These are phyloP conservation scores for Nicotiana obtusifolia DNA, from an alignment of 257 asterid genomes.

Conservation along the genomic window DNA sequence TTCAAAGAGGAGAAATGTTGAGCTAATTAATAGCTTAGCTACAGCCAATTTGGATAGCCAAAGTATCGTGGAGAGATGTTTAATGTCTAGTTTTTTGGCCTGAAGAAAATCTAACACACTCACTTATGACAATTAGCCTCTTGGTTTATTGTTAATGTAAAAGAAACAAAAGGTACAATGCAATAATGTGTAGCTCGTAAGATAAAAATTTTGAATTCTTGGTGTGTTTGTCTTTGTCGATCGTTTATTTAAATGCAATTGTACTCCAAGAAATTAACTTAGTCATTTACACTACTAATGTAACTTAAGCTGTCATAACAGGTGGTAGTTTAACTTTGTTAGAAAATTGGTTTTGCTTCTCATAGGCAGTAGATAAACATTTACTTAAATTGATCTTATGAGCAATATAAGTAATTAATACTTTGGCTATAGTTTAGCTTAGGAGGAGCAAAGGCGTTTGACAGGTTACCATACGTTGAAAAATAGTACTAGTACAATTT, in stretches of 20 bases:
- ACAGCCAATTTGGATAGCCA: neutral
- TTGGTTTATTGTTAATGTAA: neutral
- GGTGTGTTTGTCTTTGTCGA: neutral
- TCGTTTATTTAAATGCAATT: neutral
- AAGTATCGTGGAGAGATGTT: neutral
- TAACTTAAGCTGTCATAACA: too few relatives aligned
- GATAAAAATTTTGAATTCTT: neutral
- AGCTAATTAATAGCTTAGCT: neutral
- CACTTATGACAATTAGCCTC: too few relatives aligned
- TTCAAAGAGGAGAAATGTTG: constrained; percentile 1
- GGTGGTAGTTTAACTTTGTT: neutral
- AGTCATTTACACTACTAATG: neutral
- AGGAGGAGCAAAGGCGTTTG: too few relatives aligned
- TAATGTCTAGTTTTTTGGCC: neutral
- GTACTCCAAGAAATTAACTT: neutral
- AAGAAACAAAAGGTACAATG: too few relatives aligned
- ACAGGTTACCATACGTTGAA: too few relatives aligned
- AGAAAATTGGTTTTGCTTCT: neutral
- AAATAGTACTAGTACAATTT: too few relatives aligned
- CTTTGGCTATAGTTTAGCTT: too few relatives aligned
- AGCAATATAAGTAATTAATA: too few relatives aligned
- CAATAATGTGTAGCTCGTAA: neutral
- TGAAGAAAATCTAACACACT: neutral
- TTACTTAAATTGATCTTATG: too few relatives aligned
- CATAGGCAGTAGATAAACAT: too few relatives aligned